Conservation (phyloP, 2,329 filamentous ascomycete species). For the Domatiomyces catenatus region DNA sequence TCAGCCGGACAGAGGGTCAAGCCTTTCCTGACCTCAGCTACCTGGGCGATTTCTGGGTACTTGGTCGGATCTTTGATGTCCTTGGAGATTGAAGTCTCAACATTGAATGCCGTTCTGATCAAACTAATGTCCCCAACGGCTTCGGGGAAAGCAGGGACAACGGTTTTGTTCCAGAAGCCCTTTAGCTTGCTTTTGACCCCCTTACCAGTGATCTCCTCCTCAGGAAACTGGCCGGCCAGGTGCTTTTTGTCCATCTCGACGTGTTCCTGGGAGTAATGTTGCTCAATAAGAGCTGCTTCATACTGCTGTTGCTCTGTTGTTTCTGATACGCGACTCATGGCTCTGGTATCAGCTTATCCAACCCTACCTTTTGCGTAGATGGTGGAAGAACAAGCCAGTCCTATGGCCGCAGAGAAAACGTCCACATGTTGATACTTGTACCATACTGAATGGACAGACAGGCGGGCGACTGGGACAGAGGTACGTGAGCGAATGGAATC, state of each 20-base stretch:
- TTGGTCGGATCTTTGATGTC: constrained; percentile 4
- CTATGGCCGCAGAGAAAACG: background rate
- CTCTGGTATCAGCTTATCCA: background rate
- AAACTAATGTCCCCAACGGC: constrained; percentile 7
- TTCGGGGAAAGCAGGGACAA: constrained; percentile 9
- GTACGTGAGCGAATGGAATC: background rate
- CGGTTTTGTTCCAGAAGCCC: constrained; percentile 9
- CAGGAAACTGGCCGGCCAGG: background rate
- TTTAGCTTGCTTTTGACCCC: constrained; percentile 6
- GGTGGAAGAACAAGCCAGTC: background rate
- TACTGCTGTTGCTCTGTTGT: constrained; percentile 7
- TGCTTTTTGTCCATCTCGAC: background rate
- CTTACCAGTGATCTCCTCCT: background rate
- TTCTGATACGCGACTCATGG: constrained; percentile 1
- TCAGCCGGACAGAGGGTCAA: constrained; percentile 4
- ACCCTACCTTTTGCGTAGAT: background rate
- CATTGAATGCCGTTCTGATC: constrained; percentile 6
- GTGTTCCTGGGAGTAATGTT: constrained; percentile 3
- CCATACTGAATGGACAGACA: background rate
- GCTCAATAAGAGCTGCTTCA: constrained; percentile 4
- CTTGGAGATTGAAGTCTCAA: constrained; percentile 6
- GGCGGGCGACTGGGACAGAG: background rate
- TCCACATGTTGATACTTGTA: background rate
- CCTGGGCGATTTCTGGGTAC: constrained; percentile 5
- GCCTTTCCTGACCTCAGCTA: constrained; percentile 4